Base-by-base conservation (phyloP, 495 filamentous ascomycete genomes). In the Podospora conica region DNA sequence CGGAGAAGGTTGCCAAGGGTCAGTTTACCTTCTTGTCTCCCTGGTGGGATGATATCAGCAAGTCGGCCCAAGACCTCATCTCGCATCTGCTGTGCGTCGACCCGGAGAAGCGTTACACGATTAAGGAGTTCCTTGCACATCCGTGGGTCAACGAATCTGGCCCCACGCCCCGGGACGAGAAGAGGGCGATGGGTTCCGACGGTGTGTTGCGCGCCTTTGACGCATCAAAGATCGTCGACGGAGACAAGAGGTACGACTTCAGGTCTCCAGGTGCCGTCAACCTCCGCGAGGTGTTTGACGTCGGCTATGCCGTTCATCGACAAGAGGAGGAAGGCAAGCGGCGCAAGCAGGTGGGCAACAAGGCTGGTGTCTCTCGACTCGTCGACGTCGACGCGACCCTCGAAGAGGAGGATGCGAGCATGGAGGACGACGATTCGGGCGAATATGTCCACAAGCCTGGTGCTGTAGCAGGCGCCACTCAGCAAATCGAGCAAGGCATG, bases 21-120 rank as follows among this genome's bases (percentile, higher is more conserved):
- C 93, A 98, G 79, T 98, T 95, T 75, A 97, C 96, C 8, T 98
- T 98, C 83, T 83, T 98, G 8, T 97, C 94, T 11, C 95, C 95
- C 1, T 98, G 95, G 95, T 98, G 95, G 95, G 95, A 98, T 71
- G 93, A 97, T 67, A 98, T 98, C 66, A 97, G 93, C 68, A 94
- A 96, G 77, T 87, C 91, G 0, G 95, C 95, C 1, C 91, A 98
- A 74, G 96, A 98, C 71, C 78, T 98, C 6, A 92, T 98, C 58
- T 91, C 91, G 0, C 95, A 98, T 75, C 87, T 98, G 4, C 83
- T 97, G 55, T 93, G 91, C 21, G 93, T 97, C 61, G 92, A 97
- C 73, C 93, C 93, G 3, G 90, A 93, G 57, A 91, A 94, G 78
- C 88, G 93, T 1, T 97, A 91, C 78, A 91, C 87, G 1, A 97